phyloP scores from a whole-genome alignment of 1,284 basidiomycete genomes.

The Exobasidium rhododendri region DNA sequence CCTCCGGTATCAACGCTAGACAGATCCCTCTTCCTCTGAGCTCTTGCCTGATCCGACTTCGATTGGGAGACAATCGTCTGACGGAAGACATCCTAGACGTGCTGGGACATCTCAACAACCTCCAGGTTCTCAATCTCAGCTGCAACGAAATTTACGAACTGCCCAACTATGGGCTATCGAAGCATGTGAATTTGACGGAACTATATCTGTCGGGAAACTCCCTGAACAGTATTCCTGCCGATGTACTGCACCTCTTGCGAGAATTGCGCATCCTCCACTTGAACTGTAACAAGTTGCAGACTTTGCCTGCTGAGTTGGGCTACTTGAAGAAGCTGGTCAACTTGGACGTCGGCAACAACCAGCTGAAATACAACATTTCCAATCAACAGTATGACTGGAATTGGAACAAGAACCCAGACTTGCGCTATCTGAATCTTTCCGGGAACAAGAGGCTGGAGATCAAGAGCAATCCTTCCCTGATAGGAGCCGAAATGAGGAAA shows the following conservation, averaged over 20 bases:
- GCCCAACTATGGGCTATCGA: conserved; percentile 67
- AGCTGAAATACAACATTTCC: conserved; percentile 94
- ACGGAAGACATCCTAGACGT: conserved; percentile 78
- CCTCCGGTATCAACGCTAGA: conserved; percentile 19
- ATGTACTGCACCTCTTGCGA: conserved; percentile 44
- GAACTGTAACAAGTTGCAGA: conserved; percentile 91
- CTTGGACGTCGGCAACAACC: conserved; percentile 90
- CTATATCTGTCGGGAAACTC: conserved; percentile 92
- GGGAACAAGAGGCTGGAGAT: conserved; percentile 86
- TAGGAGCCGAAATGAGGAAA: conserved; percentile 35
- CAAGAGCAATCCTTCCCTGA: conserved; percentile 61
- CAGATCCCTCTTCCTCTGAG: conserved; percentile 68
- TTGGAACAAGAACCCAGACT: conserved; percentile 95
- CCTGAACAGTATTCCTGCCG: conserved; percentile 81
- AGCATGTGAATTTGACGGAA: conserved; percentile 70
- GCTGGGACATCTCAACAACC: conserved; percentile 64
- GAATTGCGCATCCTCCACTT: conserved; percentile 65
- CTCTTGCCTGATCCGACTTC: conserved; percentile 66
- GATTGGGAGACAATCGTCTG: conserved; percentile 84
- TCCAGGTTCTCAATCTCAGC: conserved; percentile 77
- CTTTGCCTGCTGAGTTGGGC: conserved; percentile 82
- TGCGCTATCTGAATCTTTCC: conserved; percentile 84
- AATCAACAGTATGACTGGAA: conserved; percentile 99
- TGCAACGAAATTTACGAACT: conserved; percentile 95
- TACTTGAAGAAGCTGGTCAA: conserved; percentile 76